Evolutionary conservation across 2,329 filamentous ascomycete species (phyloP), one percentile per base, ranked within the genome.

Genomic region (Thielaviopsis musarum): DNA sequence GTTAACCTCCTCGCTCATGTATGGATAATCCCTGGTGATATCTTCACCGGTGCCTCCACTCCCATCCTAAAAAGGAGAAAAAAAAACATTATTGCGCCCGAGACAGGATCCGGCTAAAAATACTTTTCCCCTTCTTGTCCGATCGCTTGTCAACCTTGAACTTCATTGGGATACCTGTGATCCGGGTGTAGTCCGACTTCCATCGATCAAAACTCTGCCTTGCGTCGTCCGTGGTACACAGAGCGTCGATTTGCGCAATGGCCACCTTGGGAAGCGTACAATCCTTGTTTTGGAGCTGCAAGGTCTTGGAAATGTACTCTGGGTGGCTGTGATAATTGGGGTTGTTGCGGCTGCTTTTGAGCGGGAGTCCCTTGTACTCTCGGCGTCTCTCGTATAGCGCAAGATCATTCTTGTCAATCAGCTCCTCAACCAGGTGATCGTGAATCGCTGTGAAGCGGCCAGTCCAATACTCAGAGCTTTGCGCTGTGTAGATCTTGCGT

Each of bases 361-460:
- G 53, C 19, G 34, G 24, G 24, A 62, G 45, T 57, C 54, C 56
- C 54, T 57, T 57, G 28, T 51, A 59, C 28, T 57, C 57, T 21
- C 54, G 57, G 13, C 53, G 57, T 54, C 54, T 56, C n/a, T 62
- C 57, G 51, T 62, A 62, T 22, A 62, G 34, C 38, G 54, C 60
- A 38, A 62, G 54, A 24, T 57, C 54, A 30, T 62, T 48, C 19
- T 62, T 41, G 26, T 62, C 54, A 52, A 62, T 59, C 24, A 62
- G 26, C 57, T 62, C 57, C 19, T 24, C 73, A 34, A 59, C 60
- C 26, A 59, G 49, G 17, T 48, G 74, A 68, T 85, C 81, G 56
- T 77, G 73, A 0, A 84, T 68, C 1, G 78, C 70, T 56, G 75
- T 70, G 66, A 84, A 83, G 48, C 83, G 78, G 19, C 83, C 83